These are phyloP conservation scores for Spongispora temasekensis DNA, from an alignment of 1,284 basidiomycete genomes.

Conservation along the genomic window DNA sequence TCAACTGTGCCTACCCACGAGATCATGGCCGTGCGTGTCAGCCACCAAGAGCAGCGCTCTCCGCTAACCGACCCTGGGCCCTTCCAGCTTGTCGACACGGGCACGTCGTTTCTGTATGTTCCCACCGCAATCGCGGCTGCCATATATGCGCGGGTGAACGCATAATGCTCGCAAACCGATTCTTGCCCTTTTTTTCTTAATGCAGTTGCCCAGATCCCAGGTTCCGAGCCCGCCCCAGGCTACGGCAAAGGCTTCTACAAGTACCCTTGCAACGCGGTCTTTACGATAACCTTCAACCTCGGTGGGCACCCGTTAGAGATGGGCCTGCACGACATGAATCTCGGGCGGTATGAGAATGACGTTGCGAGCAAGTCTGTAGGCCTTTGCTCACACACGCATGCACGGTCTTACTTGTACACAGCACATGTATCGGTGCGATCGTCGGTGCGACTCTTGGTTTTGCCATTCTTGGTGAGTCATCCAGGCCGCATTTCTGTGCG, in stretches of 20 bases:
- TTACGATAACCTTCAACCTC: slow-evolving; percentile 52
- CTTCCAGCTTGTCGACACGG: slow-evolving; percentile 62
- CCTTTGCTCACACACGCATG: background rate
- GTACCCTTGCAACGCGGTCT: slow-evolving; percentile 46
- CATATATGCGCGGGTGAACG: slow-evolving; percentile 45
- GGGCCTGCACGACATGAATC: slow-evolving; percentile 64
- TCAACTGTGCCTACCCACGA: slow-evolving; percentile 19
- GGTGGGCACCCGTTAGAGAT: slow-evolving; percentile 53
- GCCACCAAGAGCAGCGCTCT: background rate
- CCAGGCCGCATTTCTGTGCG: background rate
- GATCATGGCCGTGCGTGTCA: slow-evolving; percentile 42
- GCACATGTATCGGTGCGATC: slow-evolving; percentile 69
- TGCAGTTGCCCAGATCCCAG: background rate
- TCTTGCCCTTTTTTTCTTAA: background rate
- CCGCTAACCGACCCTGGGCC: slow-evolving; percentile 1
- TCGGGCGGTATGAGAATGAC: slow-evolving; percentile 44
- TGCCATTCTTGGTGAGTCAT: slow-evolving; percentile 12
- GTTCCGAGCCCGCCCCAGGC: background rate
- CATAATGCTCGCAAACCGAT: background rate
- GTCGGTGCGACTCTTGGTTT: slow-evolving; percentile 39
- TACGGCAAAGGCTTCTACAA: no score
- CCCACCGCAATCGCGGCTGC: slow-evolving; percentile 39
- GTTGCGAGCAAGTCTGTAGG: slow-evolving; percentile 30
- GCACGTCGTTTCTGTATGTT: slow-evolving; percentile 59
- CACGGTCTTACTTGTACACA: no score